Evolutionary conservation across 2,329 filamentous ascomycete species (phyloP), one percentile per base, ranked within the genome.

Genomic region (Cladosporium phlei): DNA sequence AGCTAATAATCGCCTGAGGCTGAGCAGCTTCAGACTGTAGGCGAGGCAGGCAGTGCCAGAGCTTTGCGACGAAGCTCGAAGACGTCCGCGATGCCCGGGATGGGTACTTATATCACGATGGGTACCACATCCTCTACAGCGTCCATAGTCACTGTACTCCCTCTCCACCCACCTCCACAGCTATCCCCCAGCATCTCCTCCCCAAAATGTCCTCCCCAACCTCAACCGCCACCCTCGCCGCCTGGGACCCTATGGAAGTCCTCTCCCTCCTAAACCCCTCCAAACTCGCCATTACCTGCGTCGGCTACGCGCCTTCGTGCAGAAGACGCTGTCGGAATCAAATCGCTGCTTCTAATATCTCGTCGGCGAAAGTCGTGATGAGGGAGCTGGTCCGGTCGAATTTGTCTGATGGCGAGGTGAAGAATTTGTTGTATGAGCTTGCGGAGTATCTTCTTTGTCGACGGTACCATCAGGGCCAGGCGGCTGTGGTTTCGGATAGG

Each of bases 31-130:
- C 20, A 20, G 11, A 33, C 28, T 19, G 17, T 27, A 43, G 19
- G 39, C 39, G 28, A 43, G 16, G 28, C 19, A n/a, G 39, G 39
- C 29, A 34, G 39, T 43, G 39, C n/a, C n/a, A 43, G 28, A 33
- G 39, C 29, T 19, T 12, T 33, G 39, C 3, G 33, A 29, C 29
- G n/a, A n/a, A n/a, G n/a, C n/a, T n/a, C n/a, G n/a, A n/a, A n/a
- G n/a, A n/a, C 29, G 33, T 22, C 28, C 24, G 14, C 4, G 4
- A 19, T 11, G 8, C 1, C 29, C 20, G 12, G 5, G 4, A 7
- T 3, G 2, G n/a, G 14, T 33, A 43, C 39, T 20, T 43, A 43
- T 17, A 32, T 19, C 27, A 8, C 38, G n/a, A 16, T 20, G 8
- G 3, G 8, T 16, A 14, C 7, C 19, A 6, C 8, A 21, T 16